A percentile compares a stretch with the other conserved stretches of the same genome.
Evolutionary conservation across 2,329 filamentous ascomycete genomes (phyloP).

Genomic region (Colletotrichum eleusines): DNA sequence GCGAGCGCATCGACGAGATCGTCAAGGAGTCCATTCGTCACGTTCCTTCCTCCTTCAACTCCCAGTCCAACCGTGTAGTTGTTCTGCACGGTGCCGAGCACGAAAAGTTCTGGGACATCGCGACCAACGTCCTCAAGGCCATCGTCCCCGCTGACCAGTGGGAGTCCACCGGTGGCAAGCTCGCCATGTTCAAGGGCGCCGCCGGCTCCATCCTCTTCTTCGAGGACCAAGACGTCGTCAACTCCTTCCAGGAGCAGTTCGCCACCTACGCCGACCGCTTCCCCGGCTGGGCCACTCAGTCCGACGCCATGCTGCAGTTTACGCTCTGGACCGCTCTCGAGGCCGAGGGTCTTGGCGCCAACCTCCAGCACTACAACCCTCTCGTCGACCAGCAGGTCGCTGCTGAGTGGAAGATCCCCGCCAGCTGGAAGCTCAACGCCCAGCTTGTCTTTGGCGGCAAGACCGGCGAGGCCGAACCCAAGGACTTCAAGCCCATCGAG

Average conservation of each 20-base stretch:
- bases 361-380: slow-evolving; percentile 95
- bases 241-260: slow-evolving; percentile 76
- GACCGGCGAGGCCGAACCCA: slow-evolving; percentile 68
- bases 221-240: slow-evolving; percentile 78
- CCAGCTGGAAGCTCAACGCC: slow-evolving; percentile 80
- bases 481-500: slow-evolving; percentile 74
- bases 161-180: slow-evolving; percentile 60
- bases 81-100: slow-evolving; percentile 86
- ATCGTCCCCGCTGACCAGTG: slow-evolving; percentile 76
- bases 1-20: slow-evolving; percentile 73
- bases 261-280: slow-evolving; percentile 84
- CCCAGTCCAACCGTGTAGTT: slow-evolving; percentile 82
- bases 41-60: slow-evolving; percentile 89
- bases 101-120: slow-evolving; percentile 87
- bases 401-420: slow-evolving; percentile 76
- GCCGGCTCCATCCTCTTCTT: slow-evolving; percentile 92
- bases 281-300: slow-evolving; percentile 80
- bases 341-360: slow-evolving; percentile 85
- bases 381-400: slow-evolving; percentile 80
- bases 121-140: slow-evolving; percentile 72
- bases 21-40: slow-evolving; percentile 73
- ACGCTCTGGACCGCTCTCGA: slow-evolving; percentile 85
- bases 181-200: slow-evolving; percentile 72
- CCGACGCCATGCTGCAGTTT: slow-evolving; percentile 85
- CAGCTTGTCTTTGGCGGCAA: slow-evolving; percentile 87